Conservation (phyloP, 805 yeast genomes). For the Maudiozyma turicensis region DNA sequence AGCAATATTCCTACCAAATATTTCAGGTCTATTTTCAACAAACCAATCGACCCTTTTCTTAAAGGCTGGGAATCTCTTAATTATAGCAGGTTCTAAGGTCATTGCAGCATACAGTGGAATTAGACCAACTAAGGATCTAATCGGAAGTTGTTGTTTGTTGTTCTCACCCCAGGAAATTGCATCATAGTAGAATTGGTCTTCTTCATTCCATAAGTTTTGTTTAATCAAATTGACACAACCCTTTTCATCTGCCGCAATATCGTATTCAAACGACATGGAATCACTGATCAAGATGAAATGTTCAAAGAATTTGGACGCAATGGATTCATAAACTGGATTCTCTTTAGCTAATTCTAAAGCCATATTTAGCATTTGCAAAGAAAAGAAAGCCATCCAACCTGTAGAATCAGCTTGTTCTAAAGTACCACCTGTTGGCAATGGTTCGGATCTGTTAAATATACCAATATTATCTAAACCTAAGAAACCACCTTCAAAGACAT, state of each 20-base stretch:
- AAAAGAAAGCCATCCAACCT: constrained; percentile 96
- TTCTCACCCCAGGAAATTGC: constrained; percentile 77
- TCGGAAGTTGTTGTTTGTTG: constrained; percentile 61
- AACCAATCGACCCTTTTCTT: constrained; percentile 81
- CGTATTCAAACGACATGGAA: constrained; percentile 69
- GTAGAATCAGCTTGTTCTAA: constrained; percentile 93
- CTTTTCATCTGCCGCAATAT: constrained; percentile 27
- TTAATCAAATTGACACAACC: constrained; percentile 35
- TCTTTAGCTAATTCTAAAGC: constrained; percentile 83
- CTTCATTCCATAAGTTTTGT: constrained; percentile 80
- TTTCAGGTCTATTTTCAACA: constrained; percentile 52
- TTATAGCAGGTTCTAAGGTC: constrained; percentile 76
- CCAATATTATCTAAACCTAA: constrained; percentile 90
- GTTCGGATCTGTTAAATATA: constrained; percentile 85
- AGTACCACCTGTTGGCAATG: constrained; percentile 84
- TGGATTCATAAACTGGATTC: constrained; percentile 80
- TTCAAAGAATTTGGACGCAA: constrained; percentile 90
- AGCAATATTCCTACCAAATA: constrained; percentile 78
- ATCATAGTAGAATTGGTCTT: constrained; percentile 82
- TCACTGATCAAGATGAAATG: constrained; percentile 87
- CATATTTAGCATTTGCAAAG: constrained; percentile 83
- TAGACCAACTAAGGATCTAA: constrained; percentile 81
- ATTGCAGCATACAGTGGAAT: constrained; percentile 85
- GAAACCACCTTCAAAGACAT: constrained; percentile 91
- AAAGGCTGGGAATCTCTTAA: constrained; percentile 72